Base-by-base conservation (phyloP, 345 rosid genomes). In the Mallotus nudiflorus region DNA sequence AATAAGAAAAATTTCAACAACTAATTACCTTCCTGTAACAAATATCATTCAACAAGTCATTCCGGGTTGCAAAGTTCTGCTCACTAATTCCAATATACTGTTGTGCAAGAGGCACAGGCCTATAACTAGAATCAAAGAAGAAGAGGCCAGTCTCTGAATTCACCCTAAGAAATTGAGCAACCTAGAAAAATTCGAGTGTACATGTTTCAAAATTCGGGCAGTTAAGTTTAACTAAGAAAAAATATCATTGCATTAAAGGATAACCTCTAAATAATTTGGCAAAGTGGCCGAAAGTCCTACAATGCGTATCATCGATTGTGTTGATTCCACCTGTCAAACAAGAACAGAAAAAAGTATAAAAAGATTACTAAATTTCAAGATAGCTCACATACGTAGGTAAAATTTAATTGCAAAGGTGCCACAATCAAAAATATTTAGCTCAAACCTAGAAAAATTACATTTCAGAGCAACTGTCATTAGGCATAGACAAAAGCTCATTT, bases 231-330 rank as follows among this genome's bases (percentile, higher is more conserved):
- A 37, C 11, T 22, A 40, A 28, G 29, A 68, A 67, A 35, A 33
- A 57, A 68, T 28, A 33, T 62, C 74, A 62, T 42, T 46, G 62
- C 51, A 54, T 52, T n/a, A 56, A 39, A 12, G 45, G 68, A 44
- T 68, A 67, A 94, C 98, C 98, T 94, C 95, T 69, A 87, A 72
- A 78, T 89, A 94, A 79, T 93, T 91, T 61, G 98, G 98, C 62
- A 91, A 78, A 71, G 98, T 94, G 75, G 98, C 98, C 79, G 98
- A 94, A 74, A 94, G 93, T 81, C 98, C 98, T 51, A 94, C 98
- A 63, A 94, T 90, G 68, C 98, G 96, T 72, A 94, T 94, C 98
- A 94, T 94, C 62, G 91, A 84, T 75, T 94, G 98, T 66, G 97
- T 91, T 77, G 96, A 91, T 82, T 94, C 98, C 84, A 94, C 98